Conservation (phyloP, 306 rosid genomes). For the Canavalia gladiata region DNA sequence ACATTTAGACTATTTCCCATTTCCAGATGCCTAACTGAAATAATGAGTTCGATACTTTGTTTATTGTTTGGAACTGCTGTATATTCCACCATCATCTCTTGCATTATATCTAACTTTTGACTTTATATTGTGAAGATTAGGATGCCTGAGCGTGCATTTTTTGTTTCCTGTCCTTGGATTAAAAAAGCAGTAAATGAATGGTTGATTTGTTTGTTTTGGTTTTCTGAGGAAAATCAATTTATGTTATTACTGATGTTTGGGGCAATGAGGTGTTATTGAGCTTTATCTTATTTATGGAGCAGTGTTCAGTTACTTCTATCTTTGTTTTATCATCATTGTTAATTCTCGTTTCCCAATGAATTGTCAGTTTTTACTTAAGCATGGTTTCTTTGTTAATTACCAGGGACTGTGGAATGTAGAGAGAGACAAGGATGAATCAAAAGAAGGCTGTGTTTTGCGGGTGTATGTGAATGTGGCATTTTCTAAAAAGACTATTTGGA, state of each 20-base stretch:
- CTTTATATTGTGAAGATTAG: neutral
- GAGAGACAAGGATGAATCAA: slow-evolving; percentile 67
- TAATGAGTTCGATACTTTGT: neutral
- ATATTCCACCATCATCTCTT: slow-evolving; percentile 14
- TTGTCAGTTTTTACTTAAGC: slow-evolving; percentile 27
- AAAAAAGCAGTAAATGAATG: neutral
- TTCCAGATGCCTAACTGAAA: neutral
- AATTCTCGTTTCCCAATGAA: neutral
- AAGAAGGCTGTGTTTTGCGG: slow-evolving; percentile 66
- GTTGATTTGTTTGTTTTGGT: neutral
- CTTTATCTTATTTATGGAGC: slow-evolving; percentile 23
- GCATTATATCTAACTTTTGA: slow-evolving; percentile 10
- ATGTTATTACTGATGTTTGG: neutral
- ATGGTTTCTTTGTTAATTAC: slow-evolving; percentile 40
- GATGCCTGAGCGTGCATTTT: slow-evolving; percentile 6
- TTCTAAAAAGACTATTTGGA: slow-evolving; percentile 81
- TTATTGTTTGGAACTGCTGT: neutral
- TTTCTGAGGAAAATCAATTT: neutral
- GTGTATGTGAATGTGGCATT: slow-evolving; percentile 86
- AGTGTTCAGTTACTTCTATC: neutral
- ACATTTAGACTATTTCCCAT: neutral
- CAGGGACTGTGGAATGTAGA: slow-evolving; percentile 84
- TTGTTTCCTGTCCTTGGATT: slow-evolving; percentile 9
- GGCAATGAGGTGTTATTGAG: neutral
- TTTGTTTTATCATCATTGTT: slow-evolving; percentile 1